Evolutionary conservation across 1,284 basidiomycete genomes (phyloP).

Genomic region (Sanghuangporus baumii): DNA sequence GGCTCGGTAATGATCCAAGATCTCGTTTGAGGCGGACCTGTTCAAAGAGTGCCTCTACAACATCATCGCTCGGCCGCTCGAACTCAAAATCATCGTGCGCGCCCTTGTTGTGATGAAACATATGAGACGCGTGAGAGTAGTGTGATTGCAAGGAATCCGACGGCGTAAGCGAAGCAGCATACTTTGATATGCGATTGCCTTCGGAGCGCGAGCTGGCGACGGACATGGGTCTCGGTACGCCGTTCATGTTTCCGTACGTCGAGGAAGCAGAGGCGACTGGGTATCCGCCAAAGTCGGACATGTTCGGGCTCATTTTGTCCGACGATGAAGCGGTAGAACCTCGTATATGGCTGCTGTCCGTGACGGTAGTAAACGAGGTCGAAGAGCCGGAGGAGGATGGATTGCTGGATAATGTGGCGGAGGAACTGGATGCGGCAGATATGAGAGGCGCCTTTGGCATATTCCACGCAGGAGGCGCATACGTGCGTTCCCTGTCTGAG

Average conservation of each 20-base stretch:
- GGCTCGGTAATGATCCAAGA: slow-evolving; percentile 50
- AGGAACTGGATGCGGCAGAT: slow-evolving; percentile 44
- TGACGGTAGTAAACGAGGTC: slow-evolving; percentile 31
- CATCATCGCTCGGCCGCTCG: slow-evolving; percentile 67
- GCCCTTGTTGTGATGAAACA: slow-evolving; percentile 46
- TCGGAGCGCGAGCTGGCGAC: slow-evolving; percentile 55
- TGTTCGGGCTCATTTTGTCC: slow-evolving; percentile 23
- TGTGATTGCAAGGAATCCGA: slow-evolving; percentile 45
- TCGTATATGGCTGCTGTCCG: slow-evolving; percentile 36
- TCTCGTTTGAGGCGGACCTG: slow-evolving; percentile 66
- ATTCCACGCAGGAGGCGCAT: slow-evolving; percentile 31
- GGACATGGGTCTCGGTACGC: slow-evolving; percentile 47
- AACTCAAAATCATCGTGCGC: slow-evolving; percentile 63
- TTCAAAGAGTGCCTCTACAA: slow-evolving; percentile 76
- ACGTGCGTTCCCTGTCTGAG: slow-evolving; percentile 47
- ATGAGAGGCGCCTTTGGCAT: slow-evolving; percentile 41
- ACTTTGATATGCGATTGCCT: slow-evolving; percentile 52
- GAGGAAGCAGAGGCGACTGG: slow-evolving; percentile 30
- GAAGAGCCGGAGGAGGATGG: slow-evolving; percentile 30
- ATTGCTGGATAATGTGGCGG: slow-evolving; percentile 53
- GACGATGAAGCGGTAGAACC: slow-evolving; percentile 47
- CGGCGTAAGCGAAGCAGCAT: slow-evolving; percentile 49
- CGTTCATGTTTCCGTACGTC: slow-evolving; percentile 22
- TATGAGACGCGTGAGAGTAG: slow-evolving; percentile 47
- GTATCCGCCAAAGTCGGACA: slow-evolving; percentile 29